Evolutionary conservation across 441 rosid species (phyloP).

Genomic region (Viola pubescens): DNA sequence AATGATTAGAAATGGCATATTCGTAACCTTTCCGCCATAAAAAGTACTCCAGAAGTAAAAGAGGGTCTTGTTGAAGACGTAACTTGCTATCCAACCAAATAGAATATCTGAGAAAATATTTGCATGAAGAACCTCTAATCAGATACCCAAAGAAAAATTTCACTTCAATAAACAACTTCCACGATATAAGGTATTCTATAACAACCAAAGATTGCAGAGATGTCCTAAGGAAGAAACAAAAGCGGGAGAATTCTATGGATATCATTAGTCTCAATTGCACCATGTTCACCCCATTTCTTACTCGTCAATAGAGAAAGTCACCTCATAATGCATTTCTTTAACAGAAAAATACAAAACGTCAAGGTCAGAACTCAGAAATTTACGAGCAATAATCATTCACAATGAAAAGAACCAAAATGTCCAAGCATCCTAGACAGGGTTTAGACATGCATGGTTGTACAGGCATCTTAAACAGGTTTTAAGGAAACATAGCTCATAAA

Average conservation of each 20-base stretch:
- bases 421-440: neutral
- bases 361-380: no score
- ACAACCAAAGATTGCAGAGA: neutral
- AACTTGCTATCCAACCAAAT: conserved; percentile 98
- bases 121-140: conserved; percentile 4
- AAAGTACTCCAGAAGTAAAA: conserved; percentile 76
- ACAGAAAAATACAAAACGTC: no score
- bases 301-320: no score
- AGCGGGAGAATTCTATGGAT: neutral
- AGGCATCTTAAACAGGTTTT: neutral
- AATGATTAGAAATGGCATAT: conserved; percentile 92
- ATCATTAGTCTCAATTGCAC: neutral
- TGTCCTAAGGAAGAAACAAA: no score
- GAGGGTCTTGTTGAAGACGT: conserved; percentile 84
- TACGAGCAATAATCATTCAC: no score
- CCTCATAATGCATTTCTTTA: no score
- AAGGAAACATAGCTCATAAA: no score
- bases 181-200: neutral
- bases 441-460: neutral
- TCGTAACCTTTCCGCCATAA: conserved; percentile 94
- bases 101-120: conserved; percentile 62
- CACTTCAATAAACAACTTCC: neutral
- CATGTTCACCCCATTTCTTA: no score
- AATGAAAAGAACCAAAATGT: neutral
- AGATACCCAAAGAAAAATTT: neutral